Evolutionary conservation across 352 stramenopile genomes (phyloP).

Genomic region (Phytopythium helicoides): DNA sequence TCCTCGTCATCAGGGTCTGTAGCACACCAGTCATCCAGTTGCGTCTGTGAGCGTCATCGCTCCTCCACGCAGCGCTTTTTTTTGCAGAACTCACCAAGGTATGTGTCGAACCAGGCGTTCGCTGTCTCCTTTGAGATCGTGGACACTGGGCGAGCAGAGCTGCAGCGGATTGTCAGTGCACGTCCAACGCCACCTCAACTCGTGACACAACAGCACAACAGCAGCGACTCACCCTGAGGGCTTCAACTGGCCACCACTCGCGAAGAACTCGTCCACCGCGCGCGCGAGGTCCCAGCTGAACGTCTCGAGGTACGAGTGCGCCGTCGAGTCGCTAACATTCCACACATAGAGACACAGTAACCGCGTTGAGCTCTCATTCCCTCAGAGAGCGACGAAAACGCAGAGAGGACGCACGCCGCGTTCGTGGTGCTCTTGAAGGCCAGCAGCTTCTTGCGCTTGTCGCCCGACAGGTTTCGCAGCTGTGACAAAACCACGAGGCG

Average conservation of each 20-base stretch:
- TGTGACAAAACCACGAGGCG: background rate
- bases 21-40: background rate
- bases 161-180: constrained; percentile 1
- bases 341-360: background rate
- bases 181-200: background rate
- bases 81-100: constrained; percentile 29
- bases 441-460: constrained; percentile 74
- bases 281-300: constrained; percentile 82
- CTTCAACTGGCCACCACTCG: constrained; percentile 35
- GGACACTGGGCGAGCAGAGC: constrained; percentile 20
- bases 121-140: constrained; percentile 39
- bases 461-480: constrained; percentile 42
- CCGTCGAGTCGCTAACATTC: constrained; percentile 53
- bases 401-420: constrained; percentile 36
- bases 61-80: too few relatives aligned
- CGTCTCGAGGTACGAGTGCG: constrained; percentile 70
- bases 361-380: too few relatives aligned
- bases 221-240: constrained; percentile 14
- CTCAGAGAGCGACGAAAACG: too few relatives aligned
- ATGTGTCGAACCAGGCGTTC: constrained; percentile 67
- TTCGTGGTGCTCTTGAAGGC: constrained; percentile 79
- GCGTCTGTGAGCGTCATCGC: too few relatives aligned
- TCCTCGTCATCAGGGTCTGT: constrained; percentile 47
- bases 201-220: background rate
- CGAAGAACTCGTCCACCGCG: constrained; percentile 77